Base-by-base conservation (phyloP, 106 monocot species). In the Xerophyta viscosa region DNA sequence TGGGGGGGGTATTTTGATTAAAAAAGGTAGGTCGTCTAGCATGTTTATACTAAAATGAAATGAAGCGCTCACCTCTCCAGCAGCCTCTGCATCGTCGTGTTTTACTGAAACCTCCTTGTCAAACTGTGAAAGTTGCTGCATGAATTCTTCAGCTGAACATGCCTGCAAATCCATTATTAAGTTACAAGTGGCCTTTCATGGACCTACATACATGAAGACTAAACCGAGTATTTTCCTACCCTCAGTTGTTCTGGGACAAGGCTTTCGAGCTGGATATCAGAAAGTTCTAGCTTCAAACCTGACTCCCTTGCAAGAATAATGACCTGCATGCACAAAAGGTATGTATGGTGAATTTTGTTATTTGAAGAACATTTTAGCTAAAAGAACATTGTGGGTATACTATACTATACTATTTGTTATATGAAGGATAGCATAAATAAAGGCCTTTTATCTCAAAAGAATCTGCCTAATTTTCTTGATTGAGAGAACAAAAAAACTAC, bases 241-340 rank as follows among this genome's bases (percentile, higher is more conserved):
- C 61, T 76, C 43, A 98, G 54, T 61, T 61, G 79, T 53, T 86
- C 82, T 11, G 89, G 90, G 0, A 98, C 89, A 53, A 98, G 98
- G 60, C 61, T 98, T 30, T 60, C 74, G 12, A 90, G 76, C 13
- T 77, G 79, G 33, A 98, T 86, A 56, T 98, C 98, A 51, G 90
- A 82, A 58, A 89, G 89, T 66, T 98, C 96, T 24, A 98, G 79
- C 76, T 70, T 89, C 58, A 98, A 77, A 44, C 89, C 89, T 13
- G 71, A 89, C 61, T 98, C 96, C 64, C 96, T 82, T 44, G 96
- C 89, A 20, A 98, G 81, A 50, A 98, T 98, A 36, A 98, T 98
- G 31, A 98, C 96, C 96, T 98, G 68, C 13, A 52, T 1, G 13
- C 22, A n/a, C n/a, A 26, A 37, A n/a, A n/a, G n/a, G n/a, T n/a